Conservation (phyloP, 306 rosid genomes). For the Castanospermum australe region DNA sequence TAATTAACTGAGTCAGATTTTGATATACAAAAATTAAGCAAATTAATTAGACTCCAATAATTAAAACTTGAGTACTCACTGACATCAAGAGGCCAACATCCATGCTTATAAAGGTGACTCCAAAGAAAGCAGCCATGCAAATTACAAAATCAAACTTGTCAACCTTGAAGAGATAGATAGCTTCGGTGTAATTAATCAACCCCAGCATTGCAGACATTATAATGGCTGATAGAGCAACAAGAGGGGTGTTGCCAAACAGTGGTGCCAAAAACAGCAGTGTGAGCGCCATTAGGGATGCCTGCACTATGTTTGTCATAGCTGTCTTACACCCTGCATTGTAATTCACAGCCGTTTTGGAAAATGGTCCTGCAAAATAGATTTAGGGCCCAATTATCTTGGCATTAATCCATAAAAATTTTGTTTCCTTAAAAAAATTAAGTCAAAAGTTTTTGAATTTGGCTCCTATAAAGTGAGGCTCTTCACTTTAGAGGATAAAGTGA, state of each 20-base stretch:
- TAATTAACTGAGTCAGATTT: background rate
- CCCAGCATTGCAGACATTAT: conserved; percentile 87
- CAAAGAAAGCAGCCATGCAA: conserved; percentile 69
- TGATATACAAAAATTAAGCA: background rate
- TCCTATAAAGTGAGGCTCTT: too few species aligned
- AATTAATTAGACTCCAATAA: too few species aligned
- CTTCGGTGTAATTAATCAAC: conserved; percentile 50
- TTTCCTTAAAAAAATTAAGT: background rate
- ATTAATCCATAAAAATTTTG: background rate
- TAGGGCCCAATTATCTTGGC: background rate
- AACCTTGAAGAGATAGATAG: conserved; percentile 57
- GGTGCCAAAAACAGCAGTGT: conserved; percentile 75
- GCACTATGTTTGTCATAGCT: conserved; percentile 64
- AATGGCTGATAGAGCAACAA: conserved; percentile 76
- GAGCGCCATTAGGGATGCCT: conserved; percentile 53
- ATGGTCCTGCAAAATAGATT: conserved; percentile 62
- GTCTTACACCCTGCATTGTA: conserved; percentile 75
- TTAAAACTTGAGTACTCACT: conserved; percentile 37
- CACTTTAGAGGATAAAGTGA: too few species aligned
- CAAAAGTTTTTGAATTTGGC: too few species aligned
- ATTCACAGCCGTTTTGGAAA: conserved; percentile 93
- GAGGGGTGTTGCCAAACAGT: conserved; percentile 77
- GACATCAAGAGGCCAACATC: conserved; percentile 68
- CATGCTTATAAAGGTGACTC: conserved; percentile 67
- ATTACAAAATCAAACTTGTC: conserved; percentile 80